Conservation (phyloP, 108 stramenopile species). For the Skeletonema potamos region DNA sequence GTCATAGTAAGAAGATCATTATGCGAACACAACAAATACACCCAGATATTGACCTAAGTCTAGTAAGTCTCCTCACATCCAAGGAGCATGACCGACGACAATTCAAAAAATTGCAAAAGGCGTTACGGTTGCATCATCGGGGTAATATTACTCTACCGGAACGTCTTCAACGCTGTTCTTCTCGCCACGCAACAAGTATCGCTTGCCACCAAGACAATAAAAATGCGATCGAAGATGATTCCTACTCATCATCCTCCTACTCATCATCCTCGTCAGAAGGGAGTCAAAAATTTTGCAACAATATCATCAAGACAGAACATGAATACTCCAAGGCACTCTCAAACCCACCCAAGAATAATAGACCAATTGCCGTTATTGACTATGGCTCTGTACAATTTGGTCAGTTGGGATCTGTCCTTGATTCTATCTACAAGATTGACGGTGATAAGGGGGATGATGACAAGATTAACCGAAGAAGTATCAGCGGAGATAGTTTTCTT, state of each 20-base stretch:
- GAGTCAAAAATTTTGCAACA: background rate
- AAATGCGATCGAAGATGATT: background rate
- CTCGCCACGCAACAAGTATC: background rate
- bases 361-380: constrained; percentile 24
- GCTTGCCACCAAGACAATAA: background rate
- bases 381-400: constrained; percentile 25
- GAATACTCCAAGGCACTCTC: background rate
- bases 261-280: background rate
- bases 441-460: background rate
- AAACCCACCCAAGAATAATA: background rate
- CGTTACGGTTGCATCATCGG: background rate
- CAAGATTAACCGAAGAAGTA: background rate
- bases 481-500: background rate
- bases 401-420: constrained; percentile 19
- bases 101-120: background rate
- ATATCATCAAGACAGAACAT: background rate
- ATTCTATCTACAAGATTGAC: constrained; percentile 32
- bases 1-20: background rate
- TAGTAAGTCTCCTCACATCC: constrained; percentile 16
- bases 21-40: background rate
- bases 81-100: constrained; percentile 8
- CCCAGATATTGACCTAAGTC: constrained; percentile 19
- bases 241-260: background rate
- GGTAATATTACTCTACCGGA: background rate
- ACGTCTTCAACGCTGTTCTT: background rate